Base-by-base conservation (phyloP, 371 early-diverging fungal species). In the Apophysomyces ossiformis region DNA sequence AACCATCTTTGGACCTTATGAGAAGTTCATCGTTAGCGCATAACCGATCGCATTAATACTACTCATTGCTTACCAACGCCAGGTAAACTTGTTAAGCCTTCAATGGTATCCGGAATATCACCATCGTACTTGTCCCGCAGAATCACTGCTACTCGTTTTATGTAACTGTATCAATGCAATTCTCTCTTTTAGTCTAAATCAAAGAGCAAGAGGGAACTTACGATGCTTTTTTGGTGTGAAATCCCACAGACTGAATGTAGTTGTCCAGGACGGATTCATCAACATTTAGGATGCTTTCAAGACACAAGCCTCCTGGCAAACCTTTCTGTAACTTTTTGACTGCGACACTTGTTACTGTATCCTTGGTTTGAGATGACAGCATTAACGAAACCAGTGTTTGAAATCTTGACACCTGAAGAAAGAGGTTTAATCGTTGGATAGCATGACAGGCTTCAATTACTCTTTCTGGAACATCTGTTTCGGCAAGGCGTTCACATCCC, bases 291-390 rank as follows among this genome's bases (percentile, higher is more conserved):
- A 90, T 81, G 5, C 85, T 78, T 45, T 87, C 74, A 16, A 89
- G 69, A 8, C 80, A 81, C 60, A 94, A 68, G 2, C 92, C 93
- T 32, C 89, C 90, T 1, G 88, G 86, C 60, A 88, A 73, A 26
- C 82, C 79, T n/a, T 74, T 68, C 47, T 91, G 86, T 32, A 97
- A 73, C 12, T 79, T 85, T 37, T 76, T 73, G 35, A 98, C 85
- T 4, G 93, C 94, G 11, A 81, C 89, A 3, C 94, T 93, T 0
- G 95, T 96, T 4, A 93, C 87, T 8, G 92, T 90, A 72, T 99
- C 99, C 71, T 94, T 95, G 4, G 99, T 99, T 78, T 98, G 98
- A 26, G 97, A 91, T 8, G 98, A 98, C 12, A 99, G 85, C 84
- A 96, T 92, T 46, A 99, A 79, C 0, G 97, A 81, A n/a, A 96